These are phyloP conservation scores for Scopulariopsis brevicaulis DNA, from an alignment of 2,329 filamentous ascomycete species.

Conservation along the genomic window DNA sequence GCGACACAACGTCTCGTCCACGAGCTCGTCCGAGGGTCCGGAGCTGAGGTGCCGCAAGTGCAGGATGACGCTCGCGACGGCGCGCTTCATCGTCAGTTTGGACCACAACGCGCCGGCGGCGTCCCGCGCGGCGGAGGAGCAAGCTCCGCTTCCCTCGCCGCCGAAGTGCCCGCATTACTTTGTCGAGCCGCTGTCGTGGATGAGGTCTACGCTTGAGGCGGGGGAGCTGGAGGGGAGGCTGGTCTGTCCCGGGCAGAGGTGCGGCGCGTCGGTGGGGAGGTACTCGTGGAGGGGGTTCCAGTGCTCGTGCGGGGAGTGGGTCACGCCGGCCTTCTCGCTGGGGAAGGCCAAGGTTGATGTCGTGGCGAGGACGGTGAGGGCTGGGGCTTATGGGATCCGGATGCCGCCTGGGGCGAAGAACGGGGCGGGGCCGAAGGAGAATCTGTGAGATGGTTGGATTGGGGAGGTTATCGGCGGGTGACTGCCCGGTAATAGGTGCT, in stretches of 20 bases:
- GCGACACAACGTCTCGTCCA: constrained; percentile 6
- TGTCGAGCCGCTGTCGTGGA: constrained; percentile 88
- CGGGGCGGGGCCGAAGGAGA: not conserved
- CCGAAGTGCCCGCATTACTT: constrained; percentile 70
- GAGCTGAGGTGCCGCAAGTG: constrained; percentile 80
- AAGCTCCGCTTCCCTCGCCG: constrained; percentile 8
- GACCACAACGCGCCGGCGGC: constrained; percentile 34
- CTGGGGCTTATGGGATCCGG: constrained; percentile 33
- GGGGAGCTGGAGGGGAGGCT: constrained; percentile 76
- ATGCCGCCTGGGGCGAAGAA: constrained; percentile 35
- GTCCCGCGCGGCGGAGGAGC: not conserved
- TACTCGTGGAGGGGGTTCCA: constrained; percentile 95
- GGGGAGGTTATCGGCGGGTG: too few species aligned
- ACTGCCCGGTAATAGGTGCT: too few species aligned
- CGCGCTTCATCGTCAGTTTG: constrained; percentile 44
- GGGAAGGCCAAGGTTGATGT: constrained; percentile 77
- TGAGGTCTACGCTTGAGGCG: constrained; percentile 72
- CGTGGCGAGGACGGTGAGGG: constrained; percentile 18
- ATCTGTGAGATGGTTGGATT: too few species aligned
- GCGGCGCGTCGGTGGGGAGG: constrained; percentile 73
- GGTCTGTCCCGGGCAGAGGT: constrained; percentile 68
- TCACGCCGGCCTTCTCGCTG: constrained; percentile 81
- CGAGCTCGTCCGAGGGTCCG: constrained; percentile 2
- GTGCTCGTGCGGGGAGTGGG: constrained; percentile 84
- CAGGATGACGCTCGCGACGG: constrained; percentile 49